Base-by-base conservation (phyloP, 768 basidiomycete genomes). In the Tephrocybe sp. region DNA sequence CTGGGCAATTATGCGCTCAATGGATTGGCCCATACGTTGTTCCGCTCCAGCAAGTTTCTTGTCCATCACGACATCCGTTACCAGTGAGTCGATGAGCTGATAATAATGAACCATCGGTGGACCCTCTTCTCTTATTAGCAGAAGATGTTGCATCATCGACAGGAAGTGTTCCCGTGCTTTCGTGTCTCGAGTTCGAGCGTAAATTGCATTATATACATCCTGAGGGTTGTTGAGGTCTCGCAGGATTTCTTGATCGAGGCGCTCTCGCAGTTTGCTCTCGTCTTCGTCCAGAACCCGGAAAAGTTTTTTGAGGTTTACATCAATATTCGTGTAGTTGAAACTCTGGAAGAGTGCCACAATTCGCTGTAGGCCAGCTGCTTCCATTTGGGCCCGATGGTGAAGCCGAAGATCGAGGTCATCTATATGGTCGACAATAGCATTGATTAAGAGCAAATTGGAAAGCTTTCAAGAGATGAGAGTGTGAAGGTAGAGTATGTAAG, bases 121-220 rank as follows among this genome's bases (percentile, higher is more conserved):
- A 5, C 87, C 91, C 58, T 98, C 92, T 60, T 92, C 89, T 48
- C 88, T 82, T 57, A 98, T 89, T 57, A 98, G 81, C 16, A 98
- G 76, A 50, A 99, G 67, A 68, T 98, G 94, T 63, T 93, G 92
- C 80, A 98, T 82, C 68, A 93, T 88, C n/a, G 92, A 91, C 36
- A 95, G 72, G 65, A 99, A 89, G 65, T 95, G 85, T 55, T 89
- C 85, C 58, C 79, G 76, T 5, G 94, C 93, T 52, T 82, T 83
- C 12, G 88, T 84, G 38, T 87, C 86, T 53, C 84, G 76, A n/a
- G 87, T 85, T 64, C 80, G 86, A n/a, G 81, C 70, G 55, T 80
- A 79, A 41, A 99, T 76, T 2, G 89, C 88, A 47, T 85, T 82
- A 72, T 89, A 96, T 30, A 98, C 85, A 62, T 98, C 94, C 60